These are phyloP conservation scores for Fusarium nelsonii DNA, from an alignment of 2,329 filamentous ascomycete genomes.

Conservation along the genomic window DNA sequence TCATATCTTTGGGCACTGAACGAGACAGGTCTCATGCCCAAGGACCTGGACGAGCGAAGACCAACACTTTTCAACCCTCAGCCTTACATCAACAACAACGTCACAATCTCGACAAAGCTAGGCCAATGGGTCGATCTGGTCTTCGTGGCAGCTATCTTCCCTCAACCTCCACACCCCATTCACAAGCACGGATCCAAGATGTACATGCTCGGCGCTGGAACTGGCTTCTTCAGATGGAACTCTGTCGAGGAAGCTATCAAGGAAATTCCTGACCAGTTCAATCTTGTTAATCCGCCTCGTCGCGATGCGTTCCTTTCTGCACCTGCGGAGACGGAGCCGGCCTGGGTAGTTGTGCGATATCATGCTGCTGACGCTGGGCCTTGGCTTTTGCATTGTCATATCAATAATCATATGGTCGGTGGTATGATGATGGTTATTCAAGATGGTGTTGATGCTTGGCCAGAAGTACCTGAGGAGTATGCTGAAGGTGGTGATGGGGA, in stretches of 20 bases:
- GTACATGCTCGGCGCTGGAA: conserved; percentile 66
- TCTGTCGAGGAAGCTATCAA: conserved; percentile 65
- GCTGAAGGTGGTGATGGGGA: conserved; percentile 28
- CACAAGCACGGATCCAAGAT: conserved; percentile 75
- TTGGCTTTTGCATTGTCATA: conserved; percentile 69
- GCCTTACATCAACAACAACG: conserved; percentile 54
- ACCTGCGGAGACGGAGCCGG: conserved; percentile 35
- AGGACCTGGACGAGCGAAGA: conserved; percentile 50
- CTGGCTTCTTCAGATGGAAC: conserved; percentile 63
- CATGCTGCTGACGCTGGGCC: conserved; percentile 65
- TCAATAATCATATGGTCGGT: conserved; percentile 64
- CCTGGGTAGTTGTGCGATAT: conserved; percentile 66
- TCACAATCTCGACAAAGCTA: conserved; percentile 62
- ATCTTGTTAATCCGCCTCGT: conserved; percentile 66
- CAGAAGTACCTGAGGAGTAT: conserved; percentile 57
- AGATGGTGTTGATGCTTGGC: conserved; percentile 61
- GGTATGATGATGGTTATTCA: conserved; percentile 68
- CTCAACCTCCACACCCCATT: conserved; percentile 68
- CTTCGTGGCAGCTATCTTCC: conserved; percentile 57
- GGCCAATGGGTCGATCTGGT: conserved; percentile 69
- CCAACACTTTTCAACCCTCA: conserved; percentile 63
- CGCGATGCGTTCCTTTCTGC: conserved; percentile 58
- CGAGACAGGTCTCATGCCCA: conserved; percentile 57
- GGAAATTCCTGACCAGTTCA: conserved; percentile 64
- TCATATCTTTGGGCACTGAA: conserved; percentile 68